Evolutionary conservation across 2,329 filamentous ascomycete genomes (phyloP).

Genomic region (Aureobasidium leucospermi): DNA sequence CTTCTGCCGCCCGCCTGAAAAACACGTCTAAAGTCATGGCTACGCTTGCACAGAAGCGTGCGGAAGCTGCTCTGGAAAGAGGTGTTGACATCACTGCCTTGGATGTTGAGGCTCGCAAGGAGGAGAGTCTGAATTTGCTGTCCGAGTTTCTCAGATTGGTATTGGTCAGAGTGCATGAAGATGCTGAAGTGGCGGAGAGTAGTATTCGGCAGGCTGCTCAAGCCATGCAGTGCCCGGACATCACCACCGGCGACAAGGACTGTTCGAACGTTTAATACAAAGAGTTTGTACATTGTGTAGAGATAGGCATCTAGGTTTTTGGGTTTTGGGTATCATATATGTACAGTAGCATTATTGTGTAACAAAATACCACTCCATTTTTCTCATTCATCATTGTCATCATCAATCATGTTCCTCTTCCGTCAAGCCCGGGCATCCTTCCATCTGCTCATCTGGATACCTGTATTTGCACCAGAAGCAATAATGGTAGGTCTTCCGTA

Average conservation of each 20-base stretch:
- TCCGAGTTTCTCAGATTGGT: constrained; percentile 14
- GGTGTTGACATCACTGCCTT: neutral
- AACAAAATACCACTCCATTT: neutral
- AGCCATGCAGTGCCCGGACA: constrained; percentile 7
- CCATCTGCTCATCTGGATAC: constrained; percentile 68
- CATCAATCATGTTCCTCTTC: constrained; percentile 72
- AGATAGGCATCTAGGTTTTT: neutral
- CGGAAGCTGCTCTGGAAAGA: neutral
- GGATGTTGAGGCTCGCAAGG: neutral
- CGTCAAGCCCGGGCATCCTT: constrained; percentile 78
- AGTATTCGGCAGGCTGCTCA: constrained; percentile 5
- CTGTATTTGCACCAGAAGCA: constrained; percentile 94
- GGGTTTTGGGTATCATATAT: neutral
- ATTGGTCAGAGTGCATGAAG: constrained; percentile 1
- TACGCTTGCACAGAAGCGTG: neutral
- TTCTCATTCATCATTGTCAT: neutral
- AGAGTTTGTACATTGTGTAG: neutral
- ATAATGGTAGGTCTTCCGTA: constrained; percentile 68
- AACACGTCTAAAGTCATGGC: constrained; percentile 10
- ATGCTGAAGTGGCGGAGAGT: constrained; percentile 3
- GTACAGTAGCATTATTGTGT: neutral
- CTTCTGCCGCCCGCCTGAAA: neutral
- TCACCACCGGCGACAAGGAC: constrained; percentile 10
- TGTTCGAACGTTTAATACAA: constrained; percentile 5
- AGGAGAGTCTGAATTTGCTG: constrained; percentile 14